A percentile compares a stretch with the other conserved stretches of the same genome.
Evolutionary conservation across 2,329 filamentous ascomycete genomes (phyloP).

Genomic region (Dactylonectria macrodidyma): DNA sequence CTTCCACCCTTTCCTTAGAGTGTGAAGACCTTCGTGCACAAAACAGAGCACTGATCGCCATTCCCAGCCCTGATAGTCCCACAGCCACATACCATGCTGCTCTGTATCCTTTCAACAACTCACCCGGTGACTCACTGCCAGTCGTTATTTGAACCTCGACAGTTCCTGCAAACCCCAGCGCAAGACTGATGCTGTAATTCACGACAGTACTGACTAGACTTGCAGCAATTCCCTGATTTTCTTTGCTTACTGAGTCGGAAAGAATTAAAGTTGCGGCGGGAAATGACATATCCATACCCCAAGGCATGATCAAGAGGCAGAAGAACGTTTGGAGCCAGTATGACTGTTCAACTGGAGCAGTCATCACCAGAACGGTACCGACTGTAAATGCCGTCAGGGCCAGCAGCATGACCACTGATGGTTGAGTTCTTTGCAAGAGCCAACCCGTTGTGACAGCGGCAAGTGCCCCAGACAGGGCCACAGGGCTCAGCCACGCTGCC

Average conservation of each 20-base stretch:
- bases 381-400: slow-evolving; percentile 61
- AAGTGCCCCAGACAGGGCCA: slow-evolving; percentile 59
- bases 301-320: slow-evolving; percentile 70
- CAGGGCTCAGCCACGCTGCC: slow-evolving; percentile 61
- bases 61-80: slow-evolving; percentile 50
- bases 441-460: slow-evolving; percentile 62
- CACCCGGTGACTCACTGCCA: slow-evolving; percentile 34
- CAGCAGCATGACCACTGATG: slow-evolving; percentile 58
- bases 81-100: slow-evolving; percentile 54
- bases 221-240: slow-evolving; percentile 63
- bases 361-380: slow-evolving; percentile 60
- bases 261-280: slow-evolving; percentile 74
- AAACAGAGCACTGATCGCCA: slow-evolving; percentile 22
- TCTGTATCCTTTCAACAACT: slow-evolving; percentile 35
- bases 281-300: slow-evolving; percentile 76
- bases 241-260: slow-evolving; percentile 63
- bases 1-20: too few relatives aligned
- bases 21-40: too few relatives aligned
- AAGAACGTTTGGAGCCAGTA: slow-evolving; percentile 78
- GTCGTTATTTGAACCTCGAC: slow-evolving; percentile 64
- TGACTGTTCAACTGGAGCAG: slow-evolving; percentile 66
- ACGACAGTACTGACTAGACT: slow-evolving; percentile 75
- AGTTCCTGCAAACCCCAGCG: slow-evolving; percentile 76
- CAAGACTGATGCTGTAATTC: slow-evolving; percentile 78
- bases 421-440: slow-evolving; percentile 52